Evolutionary conservation across 805 yeast species (phyloP), one percentile per base, ranked within the genome.

Genomic region (Zygosaccharomyces kombuchaensis): DNA sequence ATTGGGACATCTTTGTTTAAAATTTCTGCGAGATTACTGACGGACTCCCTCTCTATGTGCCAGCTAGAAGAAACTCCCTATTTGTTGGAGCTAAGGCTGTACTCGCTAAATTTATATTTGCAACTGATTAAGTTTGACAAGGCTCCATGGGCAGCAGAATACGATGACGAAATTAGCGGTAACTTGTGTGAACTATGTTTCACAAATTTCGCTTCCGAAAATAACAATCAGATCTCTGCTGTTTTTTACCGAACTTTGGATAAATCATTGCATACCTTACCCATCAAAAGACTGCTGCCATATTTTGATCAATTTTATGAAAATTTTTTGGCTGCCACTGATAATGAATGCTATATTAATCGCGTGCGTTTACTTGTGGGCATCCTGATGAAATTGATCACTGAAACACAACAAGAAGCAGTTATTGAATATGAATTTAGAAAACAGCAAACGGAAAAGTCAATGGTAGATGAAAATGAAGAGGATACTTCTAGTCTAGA

Each of bases 371-470:
- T 76, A 4, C 66, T 73, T 4, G 66, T 72, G 2, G 46, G 51
- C 1, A 52, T 77, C 12, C 62, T 83, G 39, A 63, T 62, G 17
- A 56, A 51, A 9, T 38, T 75, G 16, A 73, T 83, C 29, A 59
- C 70, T 4, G 62, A 61, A 12, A 65, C 61, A 25, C 90, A 83
- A 55, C 81, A 81, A 54, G 79, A 76, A 16, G 59, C 74, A 27
- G 83, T 82, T 2, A 73, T 84, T 40, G 88, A 84, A 41, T 76
- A 72, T 51, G 82, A 82, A 46, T 67, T 84, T 42, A 64, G 60
- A 23, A 77, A 74, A 37, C 65, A 74, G n/a, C 65, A 60, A 10
- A 44, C 61, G 2, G 52, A 52, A 9, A 59, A 47, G 2, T 47
- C 53, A 0, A 57, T 51, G 2, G 65, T 56, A 1, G 50, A 48